phyloP scores from a whole-genome alignment of 2,329 filamentous ascomycete species.

The Lasiodiplodia hormozganensis region DNA sequence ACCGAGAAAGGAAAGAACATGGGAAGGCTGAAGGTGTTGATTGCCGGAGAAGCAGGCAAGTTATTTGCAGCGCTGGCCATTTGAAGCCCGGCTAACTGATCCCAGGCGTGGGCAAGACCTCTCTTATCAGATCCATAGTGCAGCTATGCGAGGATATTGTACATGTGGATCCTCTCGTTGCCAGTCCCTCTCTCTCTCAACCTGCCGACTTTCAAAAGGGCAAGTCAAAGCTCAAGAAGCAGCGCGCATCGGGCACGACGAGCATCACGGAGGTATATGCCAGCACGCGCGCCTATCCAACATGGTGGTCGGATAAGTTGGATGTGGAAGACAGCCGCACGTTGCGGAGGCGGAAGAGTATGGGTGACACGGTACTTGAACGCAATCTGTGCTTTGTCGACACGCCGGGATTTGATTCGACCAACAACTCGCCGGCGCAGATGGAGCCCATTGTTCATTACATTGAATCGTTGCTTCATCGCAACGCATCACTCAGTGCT shows the following conservation, averaged over 20 bases:
- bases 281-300: constrained; percentile 70
- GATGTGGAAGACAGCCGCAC: constrained; percentile 72
- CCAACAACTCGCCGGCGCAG: constrained; percentile 47
- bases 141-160: constrained; percentile 91
- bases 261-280: constrained; percentile 51
- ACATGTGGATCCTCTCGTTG: constrained; percentile 75
- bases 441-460: constrained; percentile 64
- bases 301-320: constrained; percentile 73
- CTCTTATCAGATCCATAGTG: constrained; percentile 85
- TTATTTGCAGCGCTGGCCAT: background rate
- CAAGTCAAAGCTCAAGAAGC: constrained; percentile 37
- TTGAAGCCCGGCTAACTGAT: constrained; percentile 31
- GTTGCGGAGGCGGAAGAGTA: constrained; percentile 67
- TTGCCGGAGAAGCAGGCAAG: constrained; percentile 79
- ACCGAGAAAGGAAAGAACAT: constrained; percentile 84
- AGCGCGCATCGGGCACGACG: constrained; percentile 26
- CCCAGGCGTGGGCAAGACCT: constrained; percentile 84
- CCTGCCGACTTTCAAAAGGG: constrained; percentile 35
- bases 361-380: constrained; percentile 80
- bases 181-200: constrained; percentile 35
- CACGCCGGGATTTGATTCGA: constrained; percentile 68
- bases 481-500: constrained; percentile 66
- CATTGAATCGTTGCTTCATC: constrained; percentile 72
- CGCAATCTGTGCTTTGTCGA: constrained; percentile 95
- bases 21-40: constrained; percentile 86